Evolutionary conservation across 345 rosid genomes (phyloP), one percentile per base, ranked within the genome.

Genomic region (Lepidium sativum): DNA sequence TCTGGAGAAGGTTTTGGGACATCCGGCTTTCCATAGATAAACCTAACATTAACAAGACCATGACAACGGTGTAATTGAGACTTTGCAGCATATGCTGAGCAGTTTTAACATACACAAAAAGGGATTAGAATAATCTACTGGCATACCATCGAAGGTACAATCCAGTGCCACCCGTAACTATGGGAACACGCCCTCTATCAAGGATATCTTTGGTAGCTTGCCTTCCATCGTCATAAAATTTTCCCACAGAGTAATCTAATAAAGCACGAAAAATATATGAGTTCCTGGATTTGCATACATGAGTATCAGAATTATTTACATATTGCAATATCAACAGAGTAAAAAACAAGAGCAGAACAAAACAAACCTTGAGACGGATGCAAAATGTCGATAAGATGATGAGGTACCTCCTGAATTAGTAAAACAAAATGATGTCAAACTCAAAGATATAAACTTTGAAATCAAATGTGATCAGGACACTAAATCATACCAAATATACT

Each of bases 151-250:
- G 76, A 70, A 92, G 80, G 72, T 89, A 92, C 77, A 89, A 76
- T 21, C 98, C 98, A 52, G 98, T 92, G 9, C 98, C 97, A 58
- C 98, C 97, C 0, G 85, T 82, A 54, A 92, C 89, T 16, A 92
- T 84, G 16, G 98, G 96, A 75, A 89, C 87, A 49, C 63, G 84
- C 9, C 86, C 88, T 45, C 76, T 53, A 12, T 67, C 54, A 27
- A 89, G 81, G 70, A 92, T 69, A 72, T 89, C 80, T 80, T 47
- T 69, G 13, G 97, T 87, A 60, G 78, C 86, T 69, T 81, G 79
- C 75, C 97, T 79, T 53, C 84, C 91, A 82, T 92, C 97, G 29
- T 81, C 80, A 67, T 53, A 92, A 65, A 81, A 89, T 20, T 77
- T 61, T 42, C 98, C 98, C 50, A 86, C 97, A 34, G 97, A 89